Conservation (phyloP, 2,329 filamentous ascomycete genomes). For the Aspergillus sp. region DNA sequence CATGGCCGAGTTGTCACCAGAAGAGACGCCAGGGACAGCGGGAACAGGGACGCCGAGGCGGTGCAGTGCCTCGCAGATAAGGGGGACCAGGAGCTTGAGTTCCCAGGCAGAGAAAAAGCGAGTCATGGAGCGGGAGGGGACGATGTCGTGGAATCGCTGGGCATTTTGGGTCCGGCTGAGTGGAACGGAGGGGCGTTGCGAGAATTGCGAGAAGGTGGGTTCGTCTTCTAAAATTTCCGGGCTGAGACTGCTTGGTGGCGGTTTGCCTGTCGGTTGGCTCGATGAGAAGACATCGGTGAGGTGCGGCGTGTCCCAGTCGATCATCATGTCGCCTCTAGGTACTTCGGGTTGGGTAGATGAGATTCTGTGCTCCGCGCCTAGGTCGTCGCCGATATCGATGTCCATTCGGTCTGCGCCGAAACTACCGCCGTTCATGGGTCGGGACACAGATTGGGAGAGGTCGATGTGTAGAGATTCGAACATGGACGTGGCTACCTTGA, state of each 20-base stretch:
- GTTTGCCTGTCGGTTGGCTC: conserved; percentile 47
- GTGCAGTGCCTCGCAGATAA: conserved; percentile 78
- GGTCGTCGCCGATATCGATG: conserved; percentile 55
- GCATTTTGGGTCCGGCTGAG: conserved; percentile 86
- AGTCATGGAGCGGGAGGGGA: conserved; percentile 81
- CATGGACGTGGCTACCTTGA: conserved; percentile 91
- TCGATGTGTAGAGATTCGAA: conserved; percentile 88
- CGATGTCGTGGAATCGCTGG: conserved; percentile 83
- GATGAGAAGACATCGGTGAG: conserved; percentile 45
- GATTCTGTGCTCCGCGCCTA: conserved; percentile 51
- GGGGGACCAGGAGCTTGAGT: conserved; percentile 71
- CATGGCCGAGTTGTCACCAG: conserved; percentile 54
- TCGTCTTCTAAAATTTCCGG: conserved; percentile 75
- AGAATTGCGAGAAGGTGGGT: conserved; percentile 81
- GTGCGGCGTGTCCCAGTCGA: conserved; percentile 85
- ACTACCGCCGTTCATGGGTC: conserved; percentile 37
- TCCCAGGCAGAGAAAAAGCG: conserved; percentile 88
- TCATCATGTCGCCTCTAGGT: conserved; percentile 69
- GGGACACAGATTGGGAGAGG: conserved; percentile 66
- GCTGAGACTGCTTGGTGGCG: conserved; percentile 40
- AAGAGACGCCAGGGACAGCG: conserved; percentile 44
- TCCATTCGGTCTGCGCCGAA: conserved; percentile 63
- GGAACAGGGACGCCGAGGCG: conserved; percentile 78
- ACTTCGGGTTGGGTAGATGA: conserved; percentile 85
- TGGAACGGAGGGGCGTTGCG: conserved; percentile 72